Base-by-base conservation (phyloP, 805 yeast genomes). In the Clavispora fructus region DNA sequence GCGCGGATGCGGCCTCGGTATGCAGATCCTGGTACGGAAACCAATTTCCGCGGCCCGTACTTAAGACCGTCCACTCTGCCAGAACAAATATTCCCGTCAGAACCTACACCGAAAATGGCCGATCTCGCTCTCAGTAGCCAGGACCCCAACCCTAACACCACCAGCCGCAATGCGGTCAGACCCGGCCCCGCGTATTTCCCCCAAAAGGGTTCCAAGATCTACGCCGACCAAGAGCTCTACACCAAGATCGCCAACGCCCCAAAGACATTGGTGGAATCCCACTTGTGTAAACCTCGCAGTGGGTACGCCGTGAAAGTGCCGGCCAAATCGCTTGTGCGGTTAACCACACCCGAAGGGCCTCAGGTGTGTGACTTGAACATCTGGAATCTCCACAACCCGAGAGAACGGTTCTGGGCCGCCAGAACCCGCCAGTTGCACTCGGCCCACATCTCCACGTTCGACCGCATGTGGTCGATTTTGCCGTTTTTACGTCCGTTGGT, bases 331-430 rank as follows among this genome's bases (percentile, higher is more conserved):
- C 74, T 82, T 28, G 79, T 83, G 48, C 67, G 87, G 35, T 68
- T 82, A 45, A 75, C 80, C 3, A 78, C 85, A 1, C 82, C 85
- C 2, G 81, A 82, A 54, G 87, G 87, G 5, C 84, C 88, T 1
- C 87, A 82, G 60, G 87, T 82, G 16, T 81, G 85, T 56, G 87
- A 82, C 57, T 73, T 82, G 61, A 82, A 82, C 62, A 75, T 79
- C 43, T 82, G 87, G 87, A 77, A 75, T 54, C 67, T 67, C 41
- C 71, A 78, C 51, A 80, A 81, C 56, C 85, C 82, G 25, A 66
- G 84, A 55, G 87, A 82, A 56, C 65, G 82, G 51, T 71, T 82
- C 56, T 82, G 87, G 87, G 87, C 87, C 13, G 75, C 85, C 5
- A 68, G 87, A 58, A 81, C 85, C 0, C 70, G 87, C 59, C 87